phyloP scores from a whole-genome alignment of 2,329 filamentous ascomycete genomes.

The Calonectria henricotiae region DNA sequence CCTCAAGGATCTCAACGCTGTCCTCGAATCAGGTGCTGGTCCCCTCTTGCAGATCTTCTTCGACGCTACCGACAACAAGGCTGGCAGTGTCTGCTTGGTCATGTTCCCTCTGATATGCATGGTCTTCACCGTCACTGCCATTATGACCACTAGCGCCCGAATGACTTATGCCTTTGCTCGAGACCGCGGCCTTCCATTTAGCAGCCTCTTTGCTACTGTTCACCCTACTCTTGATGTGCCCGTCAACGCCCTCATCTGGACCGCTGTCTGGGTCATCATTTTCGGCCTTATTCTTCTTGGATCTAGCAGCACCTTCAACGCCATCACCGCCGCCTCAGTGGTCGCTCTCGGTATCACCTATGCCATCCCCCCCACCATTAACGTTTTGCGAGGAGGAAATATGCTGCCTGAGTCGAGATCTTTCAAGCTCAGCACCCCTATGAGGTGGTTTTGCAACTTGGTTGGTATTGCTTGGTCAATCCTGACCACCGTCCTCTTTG shows the following conservation, averaged over 20 bases:
- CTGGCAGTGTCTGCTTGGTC: conserved; percentile 76
- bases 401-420: conserved; percentile 71
- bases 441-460: conserved; percentile 59
- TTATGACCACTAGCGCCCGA: conserved; percentile 78
- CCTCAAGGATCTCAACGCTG: conserved; percentile 70
- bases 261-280: conserved; percentile 74
- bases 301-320: conserved; percentile 78
- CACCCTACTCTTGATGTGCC: conserved; percentile 76
- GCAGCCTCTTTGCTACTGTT: conserved; percentile 73
- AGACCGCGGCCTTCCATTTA: conserved; percentile 79
- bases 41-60: conserved; percentile 77
- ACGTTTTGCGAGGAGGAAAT: conserved; percentile 76
- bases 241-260: conserved; percentile 77
- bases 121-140: conserved; percentile 75
- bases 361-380: conserved; percentile 81
- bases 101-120: conserved; percentile 79
- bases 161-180: conserved; percentile 79
- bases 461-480: conserved; percentile 76
- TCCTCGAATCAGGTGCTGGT: conserved; percentile 71
- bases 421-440: conserved; percentile 58
- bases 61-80: conserved; percentile 75
- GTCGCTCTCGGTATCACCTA: conserved; percentile 83
- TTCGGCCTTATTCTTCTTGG: conserved; percentile 82
- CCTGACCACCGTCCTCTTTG: conserved; percentile 82
- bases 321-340: conserved; percentile 81